These are phyloP conservation scores for Rhododendron williamsianum DNA, from an alignment of 148 eudicot genomes.

Conservation along the genomic window DNA sequence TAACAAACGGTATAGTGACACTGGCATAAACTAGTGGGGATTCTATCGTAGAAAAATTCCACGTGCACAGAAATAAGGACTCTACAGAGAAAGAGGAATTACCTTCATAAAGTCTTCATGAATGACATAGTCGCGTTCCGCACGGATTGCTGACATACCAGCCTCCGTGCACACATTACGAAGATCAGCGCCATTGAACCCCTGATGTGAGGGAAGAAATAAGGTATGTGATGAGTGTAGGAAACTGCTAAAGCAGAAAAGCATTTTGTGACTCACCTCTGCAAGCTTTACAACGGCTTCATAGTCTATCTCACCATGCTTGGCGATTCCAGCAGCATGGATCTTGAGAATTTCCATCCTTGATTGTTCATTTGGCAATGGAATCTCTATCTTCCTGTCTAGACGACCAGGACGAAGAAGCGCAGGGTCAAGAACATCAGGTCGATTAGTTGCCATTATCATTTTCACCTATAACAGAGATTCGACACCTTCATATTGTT, in stretches of 20 bases:
- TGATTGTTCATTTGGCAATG: constrained; percentile 97
- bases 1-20: not conserved
- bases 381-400: constrained; percentile 97
- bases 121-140: constrained; percentile 94
- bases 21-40: not conserved
- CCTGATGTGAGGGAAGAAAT: constrained; percentile 27
- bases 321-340: constrained; percentile 97
- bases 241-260: not conserved
- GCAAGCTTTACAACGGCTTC: constrained; percentile 97
- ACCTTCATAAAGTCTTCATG: constrained; percentile 94
- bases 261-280: constrained; percentile 42
- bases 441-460: constrained; percentile 99
- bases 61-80: not conserved
- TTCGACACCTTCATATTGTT: not conserved
- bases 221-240: not conserved
- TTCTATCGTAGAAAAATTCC: not conserved
- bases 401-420: constrained; percentile 99
- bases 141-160: constrained; percentile 93
- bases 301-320: constrained; percentile 97
- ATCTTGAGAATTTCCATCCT: constrained; percentile 90
- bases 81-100: not conserved
- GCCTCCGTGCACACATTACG: constrained; percentile 95
- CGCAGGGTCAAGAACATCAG: constrained; percentile 98
- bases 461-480: constrained; percentile 52
- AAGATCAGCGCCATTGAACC: constrained; percentile 92